Conservation (phyloP, 1,284 basidiomycete genomes). For the Ganoderma sinense region DNA sequence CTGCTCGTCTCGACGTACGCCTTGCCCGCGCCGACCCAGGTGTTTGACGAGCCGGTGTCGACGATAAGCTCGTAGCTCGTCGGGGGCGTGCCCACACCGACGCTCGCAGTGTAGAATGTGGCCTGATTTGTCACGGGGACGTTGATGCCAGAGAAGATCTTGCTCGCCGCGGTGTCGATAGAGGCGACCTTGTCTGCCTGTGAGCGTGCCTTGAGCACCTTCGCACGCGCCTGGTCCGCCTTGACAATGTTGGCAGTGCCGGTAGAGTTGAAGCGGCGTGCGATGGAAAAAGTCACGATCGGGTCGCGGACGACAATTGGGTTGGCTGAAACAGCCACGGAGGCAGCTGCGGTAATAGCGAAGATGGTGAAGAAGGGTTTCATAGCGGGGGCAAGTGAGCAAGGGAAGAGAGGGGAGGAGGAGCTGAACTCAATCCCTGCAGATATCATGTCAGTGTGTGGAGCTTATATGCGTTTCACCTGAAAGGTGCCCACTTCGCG, state of each 20-base stretch:
- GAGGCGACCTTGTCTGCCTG: neutral
- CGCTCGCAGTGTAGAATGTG: conserved; percentile 34
- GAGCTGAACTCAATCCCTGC: no score
- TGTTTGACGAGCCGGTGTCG: conserved; percentile 56
- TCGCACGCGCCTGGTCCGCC: conserved; percentile 36
- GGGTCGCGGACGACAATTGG: conserved; percentile 22
- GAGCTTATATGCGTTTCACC: no score
- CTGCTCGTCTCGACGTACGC: conserved; percentile 55
- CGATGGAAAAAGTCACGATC: conserved; percentile 34
- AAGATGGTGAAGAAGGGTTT: no score
- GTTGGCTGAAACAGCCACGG: no score
- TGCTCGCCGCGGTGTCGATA: conserved; percentile 9
- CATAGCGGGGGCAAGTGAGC: no score
- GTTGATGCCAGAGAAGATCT: conserved; percentile 34
- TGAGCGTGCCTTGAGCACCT: conserved; percentile 32
- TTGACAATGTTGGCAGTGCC: conserved; percentile 28
- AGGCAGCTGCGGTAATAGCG: no score
- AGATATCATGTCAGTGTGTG: no score
- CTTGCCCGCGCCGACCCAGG: conserved; percentile 63
- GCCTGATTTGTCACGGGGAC: conserved; percentile 35
- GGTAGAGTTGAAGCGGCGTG: conserved; percentile 34
- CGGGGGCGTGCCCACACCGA: conserved; percentile 37
- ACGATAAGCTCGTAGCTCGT: conserved; percentile 37
- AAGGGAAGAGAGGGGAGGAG: no score
- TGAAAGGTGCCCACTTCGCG: no score